Conservation (phyloP, 2,329 filamentous ascomycete genomes). For the Colletotrichum tofieldiae region DNA sequence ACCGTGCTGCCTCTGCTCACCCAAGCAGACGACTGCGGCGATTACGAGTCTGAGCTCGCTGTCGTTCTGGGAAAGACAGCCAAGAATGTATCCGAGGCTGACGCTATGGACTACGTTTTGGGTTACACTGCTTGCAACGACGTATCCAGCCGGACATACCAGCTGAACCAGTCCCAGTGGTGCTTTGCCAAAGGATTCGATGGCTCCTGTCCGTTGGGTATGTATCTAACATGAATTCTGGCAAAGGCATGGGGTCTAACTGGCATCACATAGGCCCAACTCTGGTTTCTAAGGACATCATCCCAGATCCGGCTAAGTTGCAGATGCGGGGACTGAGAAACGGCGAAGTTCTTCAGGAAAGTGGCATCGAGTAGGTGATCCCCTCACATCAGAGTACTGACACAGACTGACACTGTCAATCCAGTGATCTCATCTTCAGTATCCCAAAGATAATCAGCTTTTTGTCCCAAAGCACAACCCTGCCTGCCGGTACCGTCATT, state of each 20-base stretch:
- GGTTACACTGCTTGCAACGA: constrained; percentile 77
- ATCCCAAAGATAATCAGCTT: constrained; percentile 62
- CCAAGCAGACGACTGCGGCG: constrained; percentile 67
- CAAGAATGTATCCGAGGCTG: constrained; percentile 69
- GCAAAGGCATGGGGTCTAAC: background rate
- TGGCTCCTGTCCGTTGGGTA: constrained; percentile 64
- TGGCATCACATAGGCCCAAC: constrained; percentile 57
- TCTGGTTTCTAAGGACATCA: constrained; percentile 60
- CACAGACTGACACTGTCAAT: constrained; percentile 48
- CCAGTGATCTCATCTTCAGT: constrained; percentile 69
- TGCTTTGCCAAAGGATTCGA: constrained; percentile 73
- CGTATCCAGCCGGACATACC: constrained; percentile 71
- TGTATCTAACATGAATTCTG: background rate
- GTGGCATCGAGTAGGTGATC: constrained; percentile 48
- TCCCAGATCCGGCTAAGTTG: constrained; percentile 60
- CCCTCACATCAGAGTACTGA: constrained; percentile 40
- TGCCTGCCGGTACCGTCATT: constrained; percentile 59
- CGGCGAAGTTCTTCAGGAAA: constrained; percentile 66
- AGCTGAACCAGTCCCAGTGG: constrained; percentile 70
- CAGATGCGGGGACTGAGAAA: constrained; percentile 64
- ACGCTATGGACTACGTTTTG: constrained; percentile 73
- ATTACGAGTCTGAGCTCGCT: constrained; percentile 73
- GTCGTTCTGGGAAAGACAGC: constrained; percentile 67
- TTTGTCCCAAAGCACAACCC: constrained; percentile 60
- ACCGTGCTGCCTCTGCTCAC: constrained; percentile 66